These are phyloP conservation scores for Colletotrichum tropicicola DNA, from an alignment of 2,329 filamentous ascomycete species.

Conservation along the genomic window DNA sequence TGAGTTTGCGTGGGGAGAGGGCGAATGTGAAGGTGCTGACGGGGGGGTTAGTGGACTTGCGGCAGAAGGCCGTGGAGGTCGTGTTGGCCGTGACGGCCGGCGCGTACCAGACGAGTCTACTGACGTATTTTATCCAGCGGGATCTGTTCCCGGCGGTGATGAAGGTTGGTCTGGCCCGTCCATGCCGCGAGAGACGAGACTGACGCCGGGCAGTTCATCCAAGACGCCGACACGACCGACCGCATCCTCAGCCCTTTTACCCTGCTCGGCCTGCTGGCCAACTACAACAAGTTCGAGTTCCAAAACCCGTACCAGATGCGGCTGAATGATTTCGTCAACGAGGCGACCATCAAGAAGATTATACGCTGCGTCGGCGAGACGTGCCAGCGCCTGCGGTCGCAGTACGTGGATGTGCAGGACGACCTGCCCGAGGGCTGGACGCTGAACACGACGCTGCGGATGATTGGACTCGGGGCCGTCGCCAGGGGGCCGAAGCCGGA, in stretches of 20 bases:
- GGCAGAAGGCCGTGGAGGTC: slow-evolving; percentile 82
- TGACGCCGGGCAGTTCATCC: slow-evolving; percentile 70
- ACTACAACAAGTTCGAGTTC: slow-evolving; percentile 99
- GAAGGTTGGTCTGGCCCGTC: slow-evolving; percentile 69
- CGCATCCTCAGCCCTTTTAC: slow-evolving; percentile 79
- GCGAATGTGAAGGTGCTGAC: slow-evolving; percentile 35
- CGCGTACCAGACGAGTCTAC: slow-evolving; percentile 93
- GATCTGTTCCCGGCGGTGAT: slow-evolving; percentile 95
- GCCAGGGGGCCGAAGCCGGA: slow-evolving; percentile 73
- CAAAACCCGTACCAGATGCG: slow-evolving; percentile 95
- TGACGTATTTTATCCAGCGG: slow-evolving; percentile 94
- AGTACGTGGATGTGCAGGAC: slow-evolving; percentile 87
- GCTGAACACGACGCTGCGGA: slow-evolving; percentile 79
- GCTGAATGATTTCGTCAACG: slow-evolving; percentile 95
- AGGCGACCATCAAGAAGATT: slow-evolving; percentile 84
- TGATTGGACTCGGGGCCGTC: slow-evolving; percentile 84
- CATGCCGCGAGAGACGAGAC: neutral
- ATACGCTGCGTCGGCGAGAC: slow-evolving; percentile 79
- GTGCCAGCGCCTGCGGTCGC: slow-evolving; percentile 73
- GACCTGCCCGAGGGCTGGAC: slow-evolving; percentile 93
- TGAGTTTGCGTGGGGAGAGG: slow-evolving; percentile 52
- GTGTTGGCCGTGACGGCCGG: slow-evolving; percentile 87
- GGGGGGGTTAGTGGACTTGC: slow-evolving; percentile 70
- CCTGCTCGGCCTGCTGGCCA: slow-evolving; percentile 86
- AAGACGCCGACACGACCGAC: slow-evolving; percentile 75